Base-by-base conservation (phyloP, 2,329 filamentous ascomycete genomes). In the Pyricularia sp. region DNA sequence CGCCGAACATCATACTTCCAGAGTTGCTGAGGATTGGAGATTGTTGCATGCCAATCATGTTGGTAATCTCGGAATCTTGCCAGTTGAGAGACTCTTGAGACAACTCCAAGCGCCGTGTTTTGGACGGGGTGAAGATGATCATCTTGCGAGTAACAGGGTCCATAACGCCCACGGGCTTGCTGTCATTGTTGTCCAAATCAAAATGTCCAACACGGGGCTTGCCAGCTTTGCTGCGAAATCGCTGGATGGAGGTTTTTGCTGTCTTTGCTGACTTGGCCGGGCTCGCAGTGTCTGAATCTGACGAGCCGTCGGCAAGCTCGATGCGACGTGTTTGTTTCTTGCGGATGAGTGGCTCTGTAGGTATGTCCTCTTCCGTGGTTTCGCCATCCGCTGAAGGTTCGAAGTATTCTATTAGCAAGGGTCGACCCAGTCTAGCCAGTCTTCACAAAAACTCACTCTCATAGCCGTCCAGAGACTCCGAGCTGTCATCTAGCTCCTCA, bases 1-100 rank as follows among this genome's bases (percentile, higher is more conserved):
- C 90, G 66, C 89, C 90, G 80, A 94, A 88, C 91, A 94, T 93
- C 72, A 94, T 84, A 70, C 92, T 91, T 69, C 89, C 88, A 23
- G 88, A 86, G 70, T 90, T 89, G 75, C 84, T 87, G 70, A 90
- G 79, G 74, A 91, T 87, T 20, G 89, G 87, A 0, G 82, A 82
- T 4, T 81, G 75, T 68, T 82, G 77, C 20, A 74, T 33, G 59
- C 59, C 25, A 20, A 28, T 28, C 55, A 80, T 74, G 3, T 75
- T 68, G 71, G 80, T 74, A 74, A 81, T 83, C 23, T 82, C 78
- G 20, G 59, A 63, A 28, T 26, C 28, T 30, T 63, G 59, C 68
- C 85, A 75, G 69, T 85, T 82, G 74, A 86, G 86, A 66, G 84
- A 82, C 75, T 86, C 85, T 28, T 63, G 59, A 0, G 84, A 85